phyloP scores from a whole-genome alignment of 352 stramenopile species.

The Lagenidium giganteum region DNA sequence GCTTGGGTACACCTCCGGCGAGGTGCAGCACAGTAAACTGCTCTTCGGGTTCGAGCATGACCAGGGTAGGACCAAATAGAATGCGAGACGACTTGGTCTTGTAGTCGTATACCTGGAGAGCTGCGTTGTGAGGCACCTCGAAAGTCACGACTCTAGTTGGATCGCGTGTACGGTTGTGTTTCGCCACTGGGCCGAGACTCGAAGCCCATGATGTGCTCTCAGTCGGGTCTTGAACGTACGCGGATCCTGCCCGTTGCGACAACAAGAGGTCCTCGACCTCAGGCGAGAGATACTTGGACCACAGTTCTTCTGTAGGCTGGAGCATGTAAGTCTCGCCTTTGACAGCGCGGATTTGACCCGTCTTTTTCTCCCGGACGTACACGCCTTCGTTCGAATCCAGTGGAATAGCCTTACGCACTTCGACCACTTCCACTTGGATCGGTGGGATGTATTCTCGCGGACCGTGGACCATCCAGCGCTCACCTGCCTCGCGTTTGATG shows the following conservation, averaged over 20 bases:
- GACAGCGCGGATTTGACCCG: constrained; percentile 62
- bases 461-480: constrained; percentile 81
- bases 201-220: background rate
- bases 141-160: constrained; percentile 69
- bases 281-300: constrained; percentile 52
- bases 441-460: constrained; percentile 74
- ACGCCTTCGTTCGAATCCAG: constrained; percentile 78
- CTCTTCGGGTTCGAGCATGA: constrained; percentile 80
- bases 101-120: constrained; percentile 83
- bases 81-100: constrained; percentile 78
- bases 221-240: constrained; percentile 55
- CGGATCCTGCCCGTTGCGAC: constrained; percentile 45
- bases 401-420: constrained; percentile 71
- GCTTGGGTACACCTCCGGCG: constrained; percentile 59
- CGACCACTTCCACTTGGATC: constrained; percentile 70
- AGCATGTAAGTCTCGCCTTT: constrained; percentile 83
- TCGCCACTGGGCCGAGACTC: constrained; percentile 1
- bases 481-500: constrained; percentile 50
- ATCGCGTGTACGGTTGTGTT: constrained; percentile 24
- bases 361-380: constrained; percentile 77
- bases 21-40: constrained; percentile 79
- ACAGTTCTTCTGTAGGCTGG: constrained; percentile 71
- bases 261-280: constrained; percentile 63
- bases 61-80: constrained; percentile 70
- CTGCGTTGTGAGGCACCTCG: constrained; percentile 76